These are phyloP conservation scores for Dipteronia dyeriana DNA, from an alignment of 345 rosid species.

Conservation along the genomic window DNA sequence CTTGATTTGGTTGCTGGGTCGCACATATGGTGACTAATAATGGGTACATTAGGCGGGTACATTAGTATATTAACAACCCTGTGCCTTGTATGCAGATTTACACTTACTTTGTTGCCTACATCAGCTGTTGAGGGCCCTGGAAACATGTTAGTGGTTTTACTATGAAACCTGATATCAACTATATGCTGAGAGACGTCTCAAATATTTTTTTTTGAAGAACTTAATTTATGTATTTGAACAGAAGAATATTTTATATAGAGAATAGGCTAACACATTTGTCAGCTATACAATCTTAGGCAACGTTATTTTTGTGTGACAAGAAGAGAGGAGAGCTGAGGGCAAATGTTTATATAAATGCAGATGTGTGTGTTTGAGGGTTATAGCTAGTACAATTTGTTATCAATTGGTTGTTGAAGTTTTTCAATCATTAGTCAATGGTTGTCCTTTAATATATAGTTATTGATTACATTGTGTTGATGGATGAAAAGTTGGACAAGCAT, in stretches of 20 bases:
- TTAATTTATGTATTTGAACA: background rate
- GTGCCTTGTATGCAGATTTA: slow-evolving; percentile 52
- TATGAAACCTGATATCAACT: background rate
- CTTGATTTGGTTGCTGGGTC: background rate
- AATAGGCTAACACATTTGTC: background rate
- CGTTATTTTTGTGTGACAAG: background rate
- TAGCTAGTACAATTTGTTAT: background rate
- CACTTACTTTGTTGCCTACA: slow-evolving; percentile 63
- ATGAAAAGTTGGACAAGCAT: background rate
- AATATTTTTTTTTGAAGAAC: background rate
- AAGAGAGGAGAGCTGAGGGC: background rate
- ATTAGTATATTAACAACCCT: background rate
- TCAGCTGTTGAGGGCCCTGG: slow-evolving; percentile 83
- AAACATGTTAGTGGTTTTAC: slow-evolving; percentile 58
- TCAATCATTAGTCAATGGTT: background rate
- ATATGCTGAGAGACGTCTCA: background rate
- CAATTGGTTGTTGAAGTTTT: background rate
- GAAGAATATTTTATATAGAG: background rate
- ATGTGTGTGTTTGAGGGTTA: background rate
- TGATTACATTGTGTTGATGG: background rate
- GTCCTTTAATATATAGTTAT: background rate
- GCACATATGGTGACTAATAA: background rate
- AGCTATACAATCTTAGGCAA: slow-evolving; percentile 6
- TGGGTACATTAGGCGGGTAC: too few relatives aligned
- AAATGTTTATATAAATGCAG: background rate